A percentile compares a stretch with the other conserved stretches of the same genome.
Evolutionary conservation across 371 early-diverging fungal species (phyloP).

Genomic region (Actinomucor elegans): DNA sequence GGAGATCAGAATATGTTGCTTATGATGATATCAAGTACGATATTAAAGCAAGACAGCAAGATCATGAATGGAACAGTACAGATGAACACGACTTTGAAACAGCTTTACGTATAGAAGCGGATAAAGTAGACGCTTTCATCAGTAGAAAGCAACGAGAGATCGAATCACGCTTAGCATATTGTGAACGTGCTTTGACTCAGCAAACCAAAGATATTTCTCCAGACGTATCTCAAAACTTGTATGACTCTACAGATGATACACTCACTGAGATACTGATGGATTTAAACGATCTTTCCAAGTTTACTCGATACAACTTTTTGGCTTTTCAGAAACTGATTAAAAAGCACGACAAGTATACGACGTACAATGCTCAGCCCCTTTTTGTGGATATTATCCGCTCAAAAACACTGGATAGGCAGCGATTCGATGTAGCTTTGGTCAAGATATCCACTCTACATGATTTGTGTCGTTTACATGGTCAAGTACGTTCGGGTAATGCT

Average conservation of each 20-base stretch:
- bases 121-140: conserved; percentile 68
- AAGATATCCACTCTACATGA: conserved; percentile 88
- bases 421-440: conserved; percentile 85
- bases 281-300: conserved; percentile 89
- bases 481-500: conserved; percentile 52
- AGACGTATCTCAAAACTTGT: conserved; percentile 22
- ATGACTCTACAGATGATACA: conserved; percentile 68
- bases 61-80: conserved; percentile 54
- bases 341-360: conserved; percentile 70
- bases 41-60: conserved; percentile 58
- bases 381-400: conserved; percentile 32
- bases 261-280: conserved; percentile 81
- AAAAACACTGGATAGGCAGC: conserved; percentile 37
- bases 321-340: conserved; percentile 94
- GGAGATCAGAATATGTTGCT: conserved; percentile 83
- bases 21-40: conserved; percentile 81
- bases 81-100: conserved; percentile 87
- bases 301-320: conserved; percentile 92
- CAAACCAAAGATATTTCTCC: conserved; percentile 23
- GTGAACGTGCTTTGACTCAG: conserved; percentile 49
- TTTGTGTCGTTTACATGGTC: conserved; percentile 76
- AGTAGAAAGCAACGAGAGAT: conserved; percentile 84
- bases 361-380: conserved; percentile 19
- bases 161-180: conserved; percentile 79
- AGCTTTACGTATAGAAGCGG: conserved; percentile 82